A percentile compares a stretch with the other conserved stretches of the same genome.
phyloP scores from a whole-genome alignment of 2,329 filamentous ascomycete genomes.

The Nemania diffusa region DNA sequence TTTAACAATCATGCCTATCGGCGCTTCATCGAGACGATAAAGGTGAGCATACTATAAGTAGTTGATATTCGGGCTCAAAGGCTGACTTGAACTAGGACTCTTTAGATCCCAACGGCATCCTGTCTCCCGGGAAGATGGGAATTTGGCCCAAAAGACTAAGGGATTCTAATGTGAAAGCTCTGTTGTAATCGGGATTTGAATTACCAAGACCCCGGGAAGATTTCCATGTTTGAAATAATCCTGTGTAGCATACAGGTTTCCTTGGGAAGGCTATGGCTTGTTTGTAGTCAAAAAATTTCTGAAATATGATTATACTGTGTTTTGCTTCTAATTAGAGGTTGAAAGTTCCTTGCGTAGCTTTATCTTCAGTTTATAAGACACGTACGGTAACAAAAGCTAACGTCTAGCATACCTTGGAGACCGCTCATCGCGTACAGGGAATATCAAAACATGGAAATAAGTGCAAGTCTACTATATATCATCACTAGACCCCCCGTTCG shows the following conservation, averaged over 20 bases:
- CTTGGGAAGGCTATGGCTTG: too few relatives aligned
- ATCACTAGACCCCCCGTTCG: background rate
- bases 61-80: background rate
- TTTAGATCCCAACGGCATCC: conserved; percentile 52
- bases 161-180: conserved; percentile 6
- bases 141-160: conserved; percentile 50
- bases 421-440: too few relatives aligned
- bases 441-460: too few relatives aligned
- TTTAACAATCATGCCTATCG: conserved; percentile 54
- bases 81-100: conserved; percentile 45
- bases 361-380: too few relatives aligned
- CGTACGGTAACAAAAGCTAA: too few relatives aligned
- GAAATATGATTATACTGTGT: too few relatives aligned
- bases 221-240: background rate
- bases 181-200: background rate
- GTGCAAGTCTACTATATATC: too few relatives aligned
- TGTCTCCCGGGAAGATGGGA: conserved; percentile 54
- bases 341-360: too few relatives aligned
- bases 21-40: conserved; percentile 53
- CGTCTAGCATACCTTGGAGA: too few relatives aligned
- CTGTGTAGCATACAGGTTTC: background rate
- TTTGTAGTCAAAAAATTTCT: too few relatives aligned
- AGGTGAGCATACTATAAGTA: conserved; percentile 44
- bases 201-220: background rate
- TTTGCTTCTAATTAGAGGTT: too few relatives aligned